Base-by-base conservation (phyloP, 306 rosid genomes). In the Quercus aquifolioides region DNA sequence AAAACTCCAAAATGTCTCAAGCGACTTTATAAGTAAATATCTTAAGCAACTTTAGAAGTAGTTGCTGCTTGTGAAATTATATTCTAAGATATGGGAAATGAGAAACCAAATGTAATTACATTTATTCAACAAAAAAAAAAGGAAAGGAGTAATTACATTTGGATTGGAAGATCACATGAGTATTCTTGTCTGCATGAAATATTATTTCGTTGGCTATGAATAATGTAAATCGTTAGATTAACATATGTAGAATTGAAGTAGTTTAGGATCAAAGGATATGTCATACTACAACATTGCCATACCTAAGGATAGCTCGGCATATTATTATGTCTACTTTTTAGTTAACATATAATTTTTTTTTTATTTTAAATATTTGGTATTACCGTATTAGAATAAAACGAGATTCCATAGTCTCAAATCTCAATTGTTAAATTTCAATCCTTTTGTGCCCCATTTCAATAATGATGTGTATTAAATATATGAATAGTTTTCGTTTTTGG, bases 11-110 rank as follows among this genome's bases (percentile, higher is more conserved):
- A 41, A 41, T 41, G 46, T 8, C 46, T 8, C 46, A 41, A 41
- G 46, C 46, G 8, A 38, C 11, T 7, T 38, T 38, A 38, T 38
- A 38, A 38, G 46, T 7, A 38, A 38, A 38, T 38, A 38, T 38
- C 46, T 38, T 38, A 38, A 38, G 63, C 76, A 63, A 69, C 46
- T 55, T 78, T 83, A 72, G 75, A 33, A 78, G 76, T 51, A 49
- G 74, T 62, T 56, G 58, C 31, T 62, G 71, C 75, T 33, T 80
- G 14, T 68, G 51, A 46, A 67, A 68, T 46, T 18, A 67, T 68
- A 35, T 68, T n/a, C 52, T 33, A 68, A 68, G 72, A 73, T 49
- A 73, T 35, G 49, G 52, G 49, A 70, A 57, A 28, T 52, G 69
- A 60, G 28, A 58, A 30, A 71, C 21, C 33, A 8, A 65, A 67